Base-by-base conservation (phyloP, 345 rosid species). In the Lepidium didymum region DNA sequence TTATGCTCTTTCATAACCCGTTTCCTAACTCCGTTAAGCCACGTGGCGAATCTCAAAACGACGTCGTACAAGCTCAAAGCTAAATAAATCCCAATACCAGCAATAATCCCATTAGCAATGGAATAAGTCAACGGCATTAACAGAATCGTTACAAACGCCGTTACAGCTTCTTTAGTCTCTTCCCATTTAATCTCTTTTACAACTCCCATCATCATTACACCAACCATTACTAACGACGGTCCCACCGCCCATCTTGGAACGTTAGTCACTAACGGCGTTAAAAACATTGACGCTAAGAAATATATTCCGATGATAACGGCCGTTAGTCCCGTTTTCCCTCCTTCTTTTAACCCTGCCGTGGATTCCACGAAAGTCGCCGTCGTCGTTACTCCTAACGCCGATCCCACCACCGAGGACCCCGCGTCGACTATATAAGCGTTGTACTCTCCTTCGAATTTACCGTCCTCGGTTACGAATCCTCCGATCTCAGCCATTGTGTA, bases 221-320 rank as follows among this genome's bases (percentile, higher is more conserved):
- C 98, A 55, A 90, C 96, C 68, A 85, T 78, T 19, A 88, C 89
- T 7, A 93, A 70, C 8, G 97, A 86, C 6, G 97, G 96, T 11
- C 97, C 97, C 19, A 88, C 81, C 3, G 98, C 98, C 98, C 97
- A 92, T 7, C 90, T 86, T 5, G 98, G 98, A 5, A 92, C 96
- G 54, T 80, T 90, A 2, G 70, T 81, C 42, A 90, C 47, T 10
- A 90, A 59, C 25, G 97, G 98, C 12, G 86, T 85, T 12, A 92
- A 77, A 70, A 90, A 88, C 71, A 90, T 55, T 2, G 98, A 85
- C 1, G 67, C 15, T 5, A 84, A 71, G 78, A 90, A 92, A 43
- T 77, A 92, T 0, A 84, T 9, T 1, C 85, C 94, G 2, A 92
- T 57, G 2, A 79, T 56, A 44, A 90, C 84, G 0, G 94, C 97